Base-by-base conservation (phyloP, 345 rosid species). In the Citrus inodora region DNA sequence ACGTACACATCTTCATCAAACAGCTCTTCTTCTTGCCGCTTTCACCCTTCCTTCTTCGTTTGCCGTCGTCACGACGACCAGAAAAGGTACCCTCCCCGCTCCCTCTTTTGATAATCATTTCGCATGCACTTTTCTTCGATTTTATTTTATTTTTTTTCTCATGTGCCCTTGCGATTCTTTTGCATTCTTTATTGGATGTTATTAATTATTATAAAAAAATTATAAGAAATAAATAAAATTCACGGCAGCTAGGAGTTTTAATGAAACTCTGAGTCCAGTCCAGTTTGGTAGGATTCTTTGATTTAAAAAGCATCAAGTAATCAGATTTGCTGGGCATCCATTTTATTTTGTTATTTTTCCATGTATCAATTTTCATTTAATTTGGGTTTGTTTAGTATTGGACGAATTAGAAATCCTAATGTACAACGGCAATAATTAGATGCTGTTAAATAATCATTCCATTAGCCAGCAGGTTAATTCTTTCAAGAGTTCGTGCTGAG, bases 21-120 rank as follows among this genome's bases (percentile, higher is more conserved):
- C 32, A 30, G 32, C 78, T 71, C 91, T 27, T 89, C 89, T 68
- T 82, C 98, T 46, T 95, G 98, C 76, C 89, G 95, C 65, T 95
- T 90, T 80, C 98, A 95, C 81, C 87, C 92, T 81, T 91, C 98
- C 64, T 90, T 93, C 83, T 93, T 91, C 80, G 98, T 95, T 71
- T 93, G 97, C 76, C 97, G 94, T 25, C 25, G 25, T 25, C 25
- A 25, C 25, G 25, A 25, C 25, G 25, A 25, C 25, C 25, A 25
- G 0, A 25, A 25, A 25, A 25, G 25, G 25, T 25, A 25, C 25
- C 25, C 25, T 25, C 25, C 25, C 25, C 25, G 25, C 25, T 25
- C 25, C 25, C 25, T 25, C 25, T 25, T 25, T 25, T 25, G 25
- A 25, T 25, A 25, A 25, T 61, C n/a, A 17, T 25, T 27, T 14